A percentile compares a stretch with the other conserved stretches of the same genome.
Conservation (phyloP, 1,284 basidiomycete species). For the Microstroma glucosiphilum region DNA sequence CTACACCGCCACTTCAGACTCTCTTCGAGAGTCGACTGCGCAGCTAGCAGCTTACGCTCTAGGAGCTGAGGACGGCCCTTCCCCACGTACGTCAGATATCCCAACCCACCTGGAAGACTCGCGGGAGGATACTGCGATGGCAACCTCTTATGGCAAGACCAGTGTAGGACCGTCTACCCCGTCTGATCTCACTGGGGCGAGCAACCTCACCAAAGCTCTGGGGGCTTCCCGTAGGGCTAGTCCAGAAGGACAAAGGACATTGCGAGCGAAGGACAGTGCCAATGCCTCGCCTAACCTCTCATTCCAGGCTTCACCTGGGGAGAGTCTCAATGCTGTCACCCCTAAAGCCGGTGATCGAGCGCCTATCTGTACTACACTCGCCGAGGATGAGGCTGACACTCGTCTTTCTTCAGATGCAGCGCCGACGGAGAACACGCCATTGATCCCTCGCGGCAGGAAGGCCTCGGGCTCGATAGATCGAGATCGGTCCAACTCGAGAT, state of each 20-base stretch:
- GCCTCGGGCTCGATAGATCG: background rate
- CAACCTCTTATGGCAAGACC: background rate
- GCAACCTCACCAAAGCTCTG: background rate
- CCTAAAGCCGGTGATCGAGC: too few relatives aligned
- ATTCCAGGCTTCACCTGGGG: too few relatives aligned
- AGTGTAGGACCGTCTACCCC: background rate
- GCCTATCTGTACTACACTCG: too few relatives aligned
- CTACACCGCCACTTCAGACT: slow-evolving; percentile 41
- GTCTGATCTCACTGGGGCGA: background rate
- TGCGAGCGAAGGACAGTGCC: too few relatives aligned
- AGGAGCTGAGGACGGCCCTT: slow-evolving; percentile 26
- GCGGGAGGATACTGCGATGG: slow-evolving; percentile 8
- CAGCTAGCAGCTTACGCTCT: slow-evolving; percentile 44
- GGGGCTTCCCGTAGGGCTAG: background rate
- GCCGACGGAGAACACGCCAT: background rate
- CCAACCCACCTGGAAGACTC: slow-evolving; percentile 16
- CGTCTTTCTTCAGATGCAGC: too few relatives aligned
- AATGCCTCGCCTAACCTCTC: too few relatives aligned
- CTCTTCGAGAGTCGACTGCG: slow-evolving; percentile 44
- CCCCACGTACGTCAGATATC: slow-evolving; percentile 13
- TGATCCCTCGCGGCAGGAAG: background rate
- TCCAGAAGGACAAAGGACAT: too few relatives aligned
- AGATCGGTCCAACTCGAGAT: background rate
- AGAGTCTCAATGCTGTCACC: too few relatives aligned
- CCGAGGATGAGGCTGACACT: too few relatives aligned